These are phyloP conservation scores for Epichloe festucae DNA, from an alignment of 2,329 filamentous ascomycete species.

Conservation along the genomic window DNA sequence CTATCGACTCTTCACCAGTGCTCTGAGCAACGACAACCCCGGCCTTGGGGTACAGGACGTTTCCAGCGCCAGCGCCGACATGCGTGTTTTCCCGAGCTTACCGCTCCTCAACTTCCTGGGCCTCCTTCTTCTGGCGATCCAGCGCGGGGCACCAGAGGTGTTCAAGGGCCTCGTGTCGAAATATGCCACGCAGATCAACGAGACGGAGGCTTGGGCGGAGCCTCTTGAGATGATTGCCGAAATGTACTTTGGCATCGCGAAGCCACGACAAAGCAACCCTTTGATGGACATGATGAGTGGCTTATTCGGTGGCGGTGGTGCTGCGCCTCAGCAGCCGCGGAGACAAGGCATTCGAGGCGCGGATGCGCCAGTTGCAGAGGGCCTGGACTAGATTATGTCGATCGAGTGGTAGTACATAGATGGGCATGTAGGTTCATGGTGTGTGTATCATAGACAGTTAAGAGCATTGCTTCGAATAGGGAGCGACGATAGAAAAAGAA, in stretches of 20 bases:
- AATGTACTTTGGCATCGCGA: conserved; percentile 90
- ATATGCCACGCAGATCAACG: conserved; percentile 67
- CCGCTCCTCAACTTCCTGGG: conserved; percentile 94
- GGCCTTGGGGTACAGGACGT: conserved; percentile 68
- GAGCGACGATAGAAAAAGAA: background rate
- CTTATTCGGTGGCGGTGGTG: conserved; percentile 69
- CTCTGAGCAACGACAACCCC: conserved; percentile 27
- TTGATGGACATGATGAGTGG: conserved; percentile 97
- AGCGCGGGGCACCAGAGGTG: conserved; percentile 63
- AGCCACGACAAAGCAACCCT: conserved; percentile 80
- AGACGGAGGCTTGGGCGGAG: conserved; percentile 67
- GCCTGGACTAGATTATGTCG: conserved; percentile 36
- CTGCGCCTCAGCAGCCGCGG: conserved; percentile 23
- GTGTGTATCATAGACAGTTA: background rate
- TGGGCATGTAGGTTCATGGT: conserved; percentile 1
- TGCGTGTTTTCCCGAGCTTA: conserved; percentile 75
- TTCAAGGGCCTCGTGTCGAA: conserved; percentile 73
- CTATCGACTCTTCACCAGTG: conserved; percentile 48
- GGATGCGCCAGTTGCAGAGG: conserved; percentile 42
- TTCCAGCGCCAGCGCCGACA: conserved; percentile 57
- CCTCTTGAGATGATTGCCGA: conserved; percentile 78
- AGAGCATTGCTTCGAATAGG: too few species aligned
- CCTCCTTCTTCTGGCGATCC: conserved; percentile 69
- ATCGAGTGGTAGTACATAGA: conserved; percentile 1
- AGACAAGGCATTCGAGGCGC: conserved; percentile 31